phyloP scores from a whole-genome alignment of 768 basidiomycete species.

The Leccinum ochraceum region DNA sequence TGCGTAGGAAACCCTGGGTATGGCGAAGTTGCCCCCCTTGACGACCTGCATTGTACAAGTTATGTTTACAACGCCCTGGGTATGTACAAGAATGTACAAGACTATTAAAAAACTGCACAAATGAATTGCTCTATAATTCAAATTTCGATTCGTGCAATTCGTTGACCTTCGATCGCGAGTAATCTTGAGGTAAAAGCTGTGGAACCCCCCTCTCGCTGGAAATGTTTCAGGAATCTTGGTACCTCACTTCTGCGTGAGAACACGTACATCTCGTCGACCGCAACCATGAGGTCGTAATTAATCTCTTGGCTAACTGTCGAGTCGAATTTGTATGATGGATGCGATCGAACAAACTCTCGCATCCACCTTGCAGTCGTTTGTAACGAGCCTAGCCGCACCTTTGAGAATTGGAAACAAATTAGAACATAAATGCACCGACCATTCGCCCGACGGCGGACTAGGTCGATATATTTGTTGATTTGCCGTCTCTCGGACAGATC shows the following conservation, averaged over 20 bases:
- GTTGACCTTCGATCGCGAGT: slow-evolving; percentile 39
- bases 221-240: slow-evolving; percentile 4
- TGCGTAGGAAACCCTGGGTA: background rate
- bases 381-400: slow-evolving; percentile 58
- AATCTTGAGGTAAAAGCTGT: slow-evolving; percentile 63
- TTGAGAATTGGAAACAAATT: slow-evolving; percentile 1
- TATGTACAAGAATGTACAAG: slow-evolving; percentile 8
- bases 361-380: slow-evolving; percentile 93
- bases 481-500: slow-evolving; percentile 56
- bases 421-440: slow-evolving; percentile 48
- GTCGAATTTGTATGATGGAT: slow-evolving; percentile 90
- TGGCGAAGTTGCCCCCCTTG: background rate
- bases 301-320: slow-evolving; percentile 91
- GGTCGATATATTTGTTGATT: slow-evolving; percentile 76
- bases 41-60: background rate
- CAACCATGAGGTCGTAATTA: slow-evolving; percentile 90
- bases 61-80: background rate
- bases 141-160: slow-evolving; percentile 28
- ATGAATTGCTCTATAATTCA: slow-evolving; percentile 18
- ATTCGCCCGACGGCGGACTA: slow-evolving; percentile 76
- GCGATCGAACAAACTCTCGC: slow-evolving; percentile 84
- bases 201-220: slow-evolving; percentile 70
- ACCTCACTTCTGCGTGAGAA: background rate
- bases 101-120: background rate
- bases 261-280: slow-evolving; percentile 89